Evolutionary conservation across 2,329 filamentous ascomycete species (phyloP).

Genomic region (Penicillium sp.): DNA sequence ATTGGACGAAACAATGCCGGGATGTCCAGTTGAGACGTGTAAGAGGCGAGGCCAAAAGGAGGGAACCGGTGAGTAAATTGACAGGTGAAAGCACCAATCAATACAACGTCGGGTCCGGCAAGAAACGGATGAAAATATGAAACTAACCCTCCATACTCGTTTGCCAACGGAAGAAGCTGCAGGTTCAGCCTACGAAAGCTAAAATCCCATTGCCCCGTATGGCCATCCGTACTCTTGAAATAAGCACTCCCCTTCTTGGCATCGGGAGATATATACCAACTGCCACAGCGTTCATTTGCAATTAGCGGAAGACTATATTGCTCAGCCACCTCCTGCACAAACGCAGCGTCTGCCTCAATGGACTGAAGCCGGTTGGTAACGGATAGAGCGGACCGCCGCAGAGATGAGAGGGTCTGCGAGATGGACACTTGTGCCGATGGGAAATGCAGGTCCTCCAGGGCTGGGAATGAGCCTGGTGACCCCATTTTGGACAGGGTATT

Average conservation of each 20-base stretch:
- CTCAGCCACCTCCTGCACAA: slow-evolving; percentile 62
- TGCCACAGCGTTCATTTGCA: slow-evolving; percentile 92
- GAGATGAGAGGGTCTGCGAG: slow-evolving; percentile 66
- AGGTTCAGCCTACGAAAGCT: slow-evolving; percentile 82
- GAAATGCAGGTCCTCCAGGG: slow-evolving; percentile 53
- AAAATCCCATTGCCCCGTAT: slow-evolving; percentile 87
- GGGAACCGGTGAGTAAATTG: background rate
- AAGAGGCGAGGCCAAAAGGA: background rate
- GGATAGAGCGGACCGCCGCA: slow-evolving; percentile 75
- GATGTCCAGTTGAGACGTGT: background rate
- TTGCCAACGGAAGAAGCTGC: slow-evolving; percentile 71
- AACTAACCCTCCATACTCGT: slow-evolving; percentile 63
- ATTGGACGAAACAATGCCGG: background rate
- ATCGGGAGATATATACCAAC: slow-evolving; percentile 79
- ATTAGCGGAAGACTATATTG: slow-evolving; percentile 66
- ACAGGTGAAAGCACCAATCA: background rate
- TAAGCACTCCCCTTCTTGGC: slow-evolving; percentile 75
- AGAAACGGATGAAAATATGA: slow-evolving; percentile 23
- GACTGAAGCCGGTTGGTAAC: slow-evolving; percentile 80
- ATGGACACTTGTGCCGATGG: slow-evolving; percentile 62
- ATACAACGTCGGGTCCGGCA: background rate
- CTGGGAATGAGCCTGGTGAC: slow-evolving; percentile 32
- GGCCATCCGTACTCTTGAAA: slow-evolving; percentile 98
- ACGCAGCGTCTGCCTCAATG: slow-evolving; percentile 73
- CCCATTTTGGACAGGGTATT: slow-evolving; percentile 23